Evolutionary conservation across 1,284 basidiomycete genomes (phyloP), one percentile per base, ranked within the genome.

Genomic region (Sporisorium reilianum): DNA sequence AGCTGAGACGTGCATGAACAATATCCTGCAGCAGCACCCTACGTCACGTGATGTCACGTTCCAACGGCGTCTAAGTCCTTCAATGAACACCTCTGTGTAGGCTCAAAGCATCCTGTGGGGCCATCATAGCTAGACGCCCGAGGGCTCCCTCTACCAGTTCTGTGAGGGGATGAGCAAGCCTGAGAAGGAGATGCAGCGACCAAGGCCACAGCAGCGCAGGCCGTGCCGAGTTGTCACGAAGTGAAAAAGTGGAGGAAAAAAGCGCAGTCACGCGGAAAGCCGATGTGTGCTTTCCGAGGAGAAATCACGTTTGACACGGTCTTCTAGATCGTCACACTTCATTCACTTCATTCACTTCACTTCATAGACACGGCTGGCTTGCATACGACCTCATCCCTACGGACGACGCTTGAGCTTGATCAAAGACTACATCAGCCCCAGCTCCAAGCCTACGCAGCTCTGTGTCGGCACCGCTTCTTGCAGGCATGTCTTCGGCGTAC

Each of bases 401-500:
- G 11, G 11, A 34, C 28, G 8, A 45, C 11, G 16, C 54, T n/a
- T 26, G n/a, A 20, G n/a, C 38, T 6, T n/a, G 9, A 7, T 8
- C 38, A 14, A 20, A 41, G 38, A 41, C n/a, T 20, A 14, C n/a
- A 8, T 5, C 38, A 38, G 36, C 23, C 32, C 14, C 32, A 23
- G 18, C 30, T 25, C 3, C 16, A 30, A 34, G 36, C 52, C 23
- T 23, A n/a, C 25, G 46, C n/a, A 48, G 30, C 44, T 9, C 18
- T 18, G 41, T 20, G 42, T 28, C 8, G 25, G 18, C 16, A 7
- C 5, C 2, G 10, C 22, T 46, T 46, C 42, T 6, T 40, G 52
- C 26, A 46, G 46, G 42, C 60, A 75, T 75, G 73, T 71, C 73
- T 5, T 67, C 62, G 6, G 67, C 71, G 12, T 77, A 74, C 50